A percentile compares a stretch with the other conserved stretches of the same genome.
phyloP scores from a whole-genome alignment of 257 asterid species.

The Solanum pimpinellifolium region DNA sequence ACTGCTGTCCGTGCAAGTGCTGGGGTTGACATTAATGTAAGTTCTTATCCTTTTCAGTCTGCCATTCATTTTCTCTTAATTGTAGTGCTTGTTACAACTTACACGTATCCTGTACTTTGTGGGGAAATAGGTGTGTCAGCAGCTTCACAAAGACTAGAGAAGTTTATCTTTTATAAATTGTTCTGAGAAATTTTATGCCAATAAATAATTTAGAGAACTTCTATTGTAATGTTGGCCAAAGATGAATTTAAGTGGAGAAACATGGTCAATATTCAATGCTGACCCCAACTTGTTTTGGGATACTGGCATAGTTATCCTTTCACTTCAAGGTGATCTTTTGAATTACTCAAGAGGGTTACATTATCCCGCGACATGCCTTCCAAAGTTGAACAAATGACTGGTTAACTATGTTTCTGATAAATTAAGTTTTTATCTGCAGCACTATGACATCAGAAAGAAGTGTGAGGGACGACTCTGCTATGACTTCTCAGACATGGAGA shows the following conservation, averaged over 20 bases:
- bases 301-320: not conserved
- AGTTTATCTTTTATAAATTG: not conserved
- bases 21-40: conserved; percentile 58
- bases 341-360: not conserved
- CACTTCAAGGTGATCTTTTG: not conserved
- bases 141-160: not conserved
- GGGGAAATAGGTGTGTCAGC: not conserved
- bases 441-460: conserved; percentile 24
- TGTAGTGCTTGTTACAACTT: not conserved
- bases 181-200: not conserved
- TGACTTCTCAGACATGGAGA: conserved; percentile 30
- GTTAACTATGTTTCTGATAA: not conserved
- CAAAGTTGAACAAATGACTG: not conserved
- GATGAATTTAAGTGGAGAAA: not conserved
- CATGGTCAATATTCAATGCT: not conserved
- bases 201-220: not conserved
- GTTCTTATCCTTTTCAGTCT: not conserved
- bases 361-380: not conserved
- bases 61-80: not conserved
- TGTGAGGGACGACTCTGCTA: conserved; percentile 22
- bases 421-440: conserved; percentile 8
- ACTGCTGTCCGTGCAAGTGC: conserved; percentile 45
- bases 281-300: not conserved
- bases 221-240: not conserved
- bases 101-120: not conserved